Conservation (phyloP, 495 filamentous ascomycete species). For the Trichoderma orchidacearum region DNA sequence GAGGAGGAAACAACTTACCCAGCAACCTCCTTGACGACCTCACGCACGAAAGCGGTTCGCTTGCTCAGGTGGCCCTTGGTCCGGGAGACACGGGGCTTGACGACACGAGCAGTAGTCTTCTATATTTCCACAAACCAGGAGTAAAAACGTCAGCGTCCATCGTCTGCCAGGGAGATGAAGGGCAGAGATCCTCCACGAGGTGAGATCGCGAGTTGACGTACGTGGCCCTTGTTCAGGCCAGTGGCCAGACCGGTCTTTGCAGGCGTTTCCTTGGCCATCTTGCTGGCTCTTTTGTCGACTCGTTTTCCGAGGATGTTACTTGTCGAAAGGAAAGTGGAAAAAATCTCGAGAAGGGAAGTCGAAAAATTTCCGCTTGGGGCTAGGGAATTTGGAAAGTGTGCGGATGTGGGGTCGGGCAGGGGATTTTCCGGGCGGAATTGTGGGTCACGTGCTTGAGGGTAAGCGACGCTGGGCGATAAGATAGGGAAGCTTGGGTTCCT, state of each 20-base stretch:
- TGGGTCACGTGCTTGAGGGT: background rate
- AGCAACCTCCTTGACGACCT: slow-evolving; percentile 91
- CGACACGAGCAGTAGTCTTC: slow-evolving; percentile 83
- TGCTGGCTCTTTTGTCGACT: slow-evolving; percentile 4
- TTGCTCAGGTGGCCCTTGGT: slow-evolving; percentile 87
- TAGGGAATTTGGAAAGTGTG: background rate
- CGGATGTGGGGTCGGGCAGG: background rate
- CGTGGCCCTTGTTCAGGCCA: slow-evolving; percentile 75
- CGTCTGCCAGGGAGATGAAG: slow-evolving; percentile 17
- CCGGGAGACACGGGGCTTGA: slow-evolving; percentile 75
- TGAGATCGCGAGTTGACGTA: slow-evolving; percentile 44
- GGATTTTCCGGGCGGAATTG: background rate
- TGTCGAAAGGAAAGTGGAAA: background rate
- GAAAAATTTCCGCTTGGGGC: background rate
- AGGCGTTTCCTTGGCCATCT: slow-evolving; percentile 16
- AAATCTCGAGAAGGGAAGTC: background rate
- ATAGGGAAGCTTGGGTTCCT: background rate
- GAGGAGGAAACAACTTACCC: slow-evolving; percentile 41
- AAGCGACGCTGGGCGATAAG: background rate
- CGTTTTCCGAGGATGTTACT: slow-evolving; percentile 2
- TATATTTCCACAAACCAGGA: slow-evolving; percentile 34
- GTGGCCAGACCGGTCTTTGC: slow-evolving; percentile 59
- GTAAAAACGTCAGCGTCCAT: slow-evolving; percentile 23
- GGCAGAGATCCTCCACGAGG: slow-evolving; percentile 50
- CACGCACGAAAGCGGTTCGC: slow-evolving; percentile 77